Base-by-base conservation (phyloP, 768 basidiomycete species). In the Trichaptum fuscoviolaceum region DNA sequence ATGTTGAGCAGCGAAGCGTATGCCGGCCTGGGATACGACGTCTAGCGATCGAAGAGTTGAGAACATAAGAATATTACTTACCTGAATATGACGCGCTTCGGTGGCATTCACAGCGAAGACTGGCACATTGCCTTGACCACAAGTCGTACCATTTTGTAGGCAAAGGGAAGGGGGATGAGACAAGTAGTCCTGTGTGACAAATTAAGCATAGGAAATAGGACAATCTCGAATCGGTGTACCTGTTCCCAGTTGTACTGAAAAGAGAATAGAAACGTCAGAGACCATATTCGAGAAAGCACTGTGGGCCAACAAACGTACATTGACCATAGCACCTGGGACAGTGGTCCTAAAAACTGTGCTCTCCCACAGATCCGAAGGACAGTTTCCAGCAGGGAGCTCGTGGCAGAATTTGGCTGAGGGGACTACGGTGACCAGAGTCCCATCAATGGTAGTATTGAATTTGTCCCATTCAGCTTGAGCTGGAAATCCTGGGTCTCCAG, bases 41-140 rank as follows among this genome's bases (percentile, higher is more conserved):
- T 20, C 20, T 36, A 52, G 42, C 20, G 42, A 52, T 6, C 20
- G 12, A 52, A 52, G 42, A 20, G 12, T 4, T 12, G 15, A 3
- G 20, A 20, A 15, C 6, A 52, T 52, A 12, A 42, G 25, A 23
- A 23, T 27, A 35, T 57, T 20, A 34, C 12, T 62, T 35, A 73
- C 75, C 68, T 77, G 77, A 9, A 78, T 71, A 64, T 78, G 76
- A n/a, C 34, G 64, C 2, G 65, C 75, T 8, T 70, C 71, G 24
- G 76, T 71, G 18, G 75, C 77, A 26, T 74, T 67, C 0, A 78
- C 71, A 9, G 71, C 74, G 63, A 70, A 75, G 1, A 75, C 35
- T 0, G 77, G 76, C 4, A 77, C 75, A 63, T 75, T 67, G 12
- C 77, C 77, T 67, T 77, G 77, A 4, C 69, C 73, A 57, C 76